Evolutionary conservation across 306 rosid species (phyloP).

Genomic region (Lagenaria siceraria): DNA sequence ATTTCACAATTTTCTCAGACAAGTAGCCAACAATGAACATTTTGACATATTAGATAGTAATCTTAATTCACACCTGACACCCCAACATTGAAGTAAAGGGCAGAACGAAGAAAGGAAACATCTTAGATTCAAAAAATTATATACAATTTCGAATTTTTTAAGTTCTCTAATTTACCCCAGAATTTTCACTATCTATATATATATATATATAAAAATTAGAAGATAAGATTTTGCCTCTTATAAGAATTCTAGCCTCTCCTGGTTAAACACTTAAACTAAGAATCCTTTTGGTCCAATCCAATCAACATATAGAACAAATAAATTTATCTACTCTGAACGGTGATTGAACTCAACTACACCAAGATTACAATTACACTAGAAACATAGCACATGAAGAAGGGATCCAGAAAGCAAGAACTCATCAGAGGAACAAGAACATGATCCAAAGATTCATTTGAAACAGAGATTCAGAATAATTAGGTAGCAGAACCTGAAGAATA

Average conservation of each 20-base stretch:
- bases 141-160: background rate
- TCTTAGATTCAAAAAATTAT: background rate
- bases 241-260: background rate
- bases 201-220: background rate
- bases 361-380: background rate
- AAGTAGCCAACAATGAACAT: background rate
- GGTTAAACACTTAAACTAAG: background rate
- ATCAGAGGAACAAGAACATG: background rate
- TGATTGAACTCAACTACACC: background rate
- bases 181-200: background rate
- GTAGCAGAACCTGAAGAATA: slow-evolving; percentile 13
- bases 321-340: background rate
- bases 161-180: background rate
- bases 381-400: background rate
- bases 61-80: background rate
- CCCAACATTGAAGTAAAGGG: background rate
- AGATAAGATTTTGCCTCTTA: background rate
- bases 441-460: background rate
- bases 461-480: background rate
- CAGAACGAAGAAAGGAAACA: background rate
- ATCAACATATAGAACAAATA: background rate
- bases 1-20: background rate
- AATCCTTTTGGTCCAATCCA: background rate
- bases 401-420: background rate
- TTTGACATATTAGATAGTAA: background rate